These are phyloP conservation scores for Cichorium intybus DNA, from an alignment of 140 eudicot species.

Conservation along the genomic window DNA sequence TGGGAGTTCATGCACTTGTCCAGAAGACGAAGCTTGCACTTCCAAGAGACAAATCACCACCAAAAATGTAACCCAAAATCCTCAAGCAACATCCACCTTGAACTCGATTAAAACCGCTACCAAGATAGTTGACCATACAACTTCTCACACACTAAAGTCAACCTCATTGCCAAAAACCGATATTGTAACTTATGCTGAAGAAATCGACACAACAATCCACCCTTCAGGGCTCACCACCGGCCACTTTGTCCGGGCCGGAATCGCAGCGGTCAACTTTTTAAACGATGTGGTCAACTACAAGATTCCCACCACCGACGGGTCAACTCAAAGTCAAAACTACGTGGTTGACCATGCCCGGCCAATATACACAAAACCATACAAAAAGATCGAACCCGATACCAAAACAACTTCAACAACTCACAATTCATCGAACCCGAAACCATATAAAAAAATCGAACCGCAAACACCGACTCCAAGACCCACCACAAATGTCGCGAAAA, in stretches of 20 bases:
- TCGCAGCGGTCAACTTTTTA: slow-evolving; percentile 78
- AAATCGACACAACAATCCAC: slow-evolving; percentile 28
- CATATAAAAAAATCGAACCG: slow-evolving; percentile 41
- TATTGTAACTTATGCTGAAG: slow-evolving; percentile 55
- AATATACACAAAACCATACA: slow-evolving; percentile 31
- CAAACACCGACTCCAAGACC: slow-evolving; percentile 31
- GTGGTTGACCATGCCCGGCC: slow-evolving; percentile 55
- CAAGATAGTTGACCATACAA: slow-evolving; percentile 28
- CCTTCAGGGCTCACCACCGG: slow-evolving; percentile 63
- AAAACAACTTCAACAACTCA: slow-evolving; percentile 30
- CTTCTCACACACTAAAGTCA: slow-evolving; percentile 37
- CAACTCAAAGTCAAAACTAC: slow-evolving; percentile 38
- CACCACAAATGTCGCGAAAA: slow-evolving; percentile 32
- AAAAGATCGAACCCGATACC: slow-evolving; percentile 44
- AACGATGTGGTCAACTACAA: slow-evolving; percentile 73
- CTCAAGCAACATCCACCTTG: slow-evolving; percentile 45
- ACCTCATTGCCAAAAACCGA: slow-evolving; percentile 31
- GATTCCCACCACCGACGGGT: slow-evolving; percentile 65
- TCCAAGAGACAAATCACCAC: slow-evolving; percentile 53
- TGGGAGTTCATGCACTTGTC: slow-evolving; percentile 86
- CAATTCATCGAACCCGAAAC: slow-evolving; percentile 38
- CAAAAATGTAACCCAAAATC: slow-evolving; percentile 30
- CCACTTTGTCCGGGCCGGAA: slow-evolving; percentile 79
- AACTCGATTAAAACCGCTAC: slow-evolving; percentile 35
- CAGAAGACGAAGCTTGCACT: slow-evolving; percentile 80